Evolutionary conservation across 2,329 filamentous ascomycete genomes (phyloP), one percentile per base, ranked within the genome.

Genomic region (Mollisiaceae sp.): DNA sequence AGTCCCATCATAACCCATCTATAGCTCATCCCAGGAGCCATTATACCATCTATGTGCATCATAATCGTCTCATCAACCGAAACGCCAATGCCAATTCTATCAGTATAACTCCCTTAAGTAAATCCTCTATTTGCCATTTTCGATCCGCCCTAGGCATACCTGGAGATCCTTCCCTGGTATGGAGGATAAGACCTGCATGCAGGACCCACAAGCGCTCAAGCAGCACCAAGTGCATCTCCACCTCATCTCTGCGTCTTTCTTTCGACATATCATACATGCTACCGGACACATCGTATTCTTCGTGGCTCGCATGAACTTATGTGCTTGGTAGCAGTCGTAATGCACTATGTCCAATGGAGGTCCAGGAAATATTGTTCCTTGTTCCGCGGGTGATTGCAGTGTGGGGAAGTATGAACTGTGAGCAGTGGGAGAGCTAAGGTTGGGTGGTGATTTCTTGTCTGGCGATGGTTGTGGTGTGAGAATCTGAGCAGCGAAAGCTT

Each of bases 141-240:
- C 66, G 60, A 74, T 58, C 54, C 62, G 68, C 27, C 73, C 69
- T 35, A 75, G 62, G 32, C 66, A 70, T 18, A 67, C n/a, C 9
- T 45, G 65, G 39, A 76, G 45, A 65, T 76, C 73, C 54, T 70
- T 74, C 52, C 68, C 70, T 2, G 72, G 69, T 36, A 70, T 68
- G 1, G 64, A 69, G 27, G 64, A 57, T 41, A 77, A 63, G 14
- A 69, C 61, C 55, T 73, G 63, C 71, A 75, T 74, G 64, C 75
- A 77, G 36, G 54, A 63, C n/a, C 65, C 69, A 64, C 75, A 77
- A 22, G 72, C 69, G 54, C 75, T 72, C 38, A 77, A 57, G 61
- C 72, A 76, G 55, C 75, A 77, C 75, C 75, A 77, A 24, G 69
- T 70, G 57, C 75, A 77, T 50, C 68, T 69, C 71, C 71, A 77